phyloP scores from a whole-genome alignment of 225 moss, liverwort and hornwort genomes.

The Pseudisothecium myosuroides region DNA sequence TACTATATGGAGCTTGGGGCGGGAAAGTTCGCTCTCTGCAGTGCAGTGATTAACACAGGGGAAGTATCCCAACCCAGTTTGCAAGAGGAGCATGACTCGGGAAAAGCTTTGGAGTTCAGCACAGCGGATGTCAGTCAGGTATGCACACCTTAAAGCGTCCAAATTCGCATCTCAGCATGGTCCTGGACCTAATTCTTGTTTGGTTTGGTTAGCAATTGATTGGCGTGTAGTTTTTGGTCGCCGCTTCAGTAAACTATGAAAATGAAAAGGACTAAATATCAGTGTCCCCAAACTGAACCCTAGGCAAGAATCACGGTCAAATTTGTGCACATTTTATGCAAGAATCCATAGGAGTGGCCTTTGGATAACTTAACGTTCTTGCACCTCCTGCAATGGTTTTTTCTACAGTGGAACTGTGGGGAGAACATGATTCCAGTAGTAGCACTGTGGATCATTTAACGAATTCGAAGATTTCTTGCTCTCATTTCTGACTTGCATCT shows the following conservation, averaged over 20 bases:
- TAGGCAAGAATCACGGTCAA: neutral
- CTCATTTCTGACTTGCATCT: neutral
- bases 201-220: neutral
- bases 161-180: neutral
- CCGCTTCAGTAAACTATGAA: neutral
- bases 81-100: neutral
- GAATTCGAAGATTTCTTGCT: neutral
- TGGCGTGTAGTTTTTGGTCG: neutral
- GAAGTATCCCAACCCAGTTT: neutral
- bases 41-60: conserved; percentile 18
- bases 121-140: neutral
- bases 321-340: neutral
- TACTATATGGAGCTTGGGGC: conserved; percentile 46
- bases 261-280: neutral
- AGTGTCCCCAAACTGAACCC: neutral
- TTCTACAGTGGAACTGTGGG: neutral
- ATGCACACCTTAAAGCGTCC: neutral
- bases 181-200: too few species aligned
- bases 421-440: neutral
- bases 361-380: neutral
- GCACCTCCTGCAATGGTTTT: neutral
- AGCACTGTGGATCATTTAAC: neutral
- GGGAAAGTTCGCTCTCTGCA: conserved; percentile 38
- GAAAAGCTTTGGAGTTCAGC: neutral
- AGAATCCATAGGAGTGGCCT: neutral